Base-by-base conservation (phyloP, 2,329 filamentous ascomycete genomes). In the Fusarium lateritium region DNA sequence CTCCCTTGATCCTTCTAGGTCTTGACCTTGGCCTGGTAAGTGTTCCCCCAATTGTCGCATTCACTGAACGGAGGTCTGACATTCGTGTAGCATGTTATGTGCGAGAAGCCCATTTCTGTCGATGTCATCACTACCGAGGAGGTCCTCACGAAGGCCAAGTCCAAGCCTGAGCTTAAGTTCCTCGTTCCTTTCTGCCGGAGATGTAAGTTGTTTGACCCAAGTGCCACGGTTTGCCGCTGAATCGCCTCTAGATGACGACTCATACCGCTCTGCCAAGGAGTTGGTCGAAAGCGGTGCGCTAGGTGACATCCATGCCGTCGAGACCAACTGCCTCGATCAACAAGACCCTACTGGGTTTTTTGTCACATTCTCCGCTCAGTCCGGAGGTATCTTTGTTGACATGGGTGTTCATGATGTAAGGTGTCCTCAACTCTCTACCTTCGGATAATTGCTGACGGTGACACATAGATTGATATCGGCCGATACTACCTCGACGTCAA, bases 371-470 rank as follows among this genome's bases (percentile, higher is more conserved):
- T 77, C 76, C 13, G 76, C 69, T 50, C 72, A 73, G 52, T 77
- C 76, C 11, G 76, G 76, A 15, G 76, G 76, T 10, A 77, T 78
- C 49, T 78, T 78, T 64, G 62, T 78, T 46, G 76, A 78, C 57
- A 74, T 77, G 56, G 75, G 76, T 31, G 70, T 77, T 40, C 76
- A 78, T 54, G 72, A 73, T 19, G 73, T 76, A 59, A 43, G 65
- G 28, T 11, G 5, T 17, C 14, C 24, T 28, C 42, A n/a, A 22
- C 33, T 45, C n/a, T 10, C 3, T 13, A 36, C 4, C 21, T 49
- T 28, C 13, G 2, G 6, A 2, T 22, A 28, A 31, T 47, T 24
- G 13, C 54, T 62, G 13, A 62, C 42, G 17, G 6, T 42, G 8
- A 42, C 19, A 19, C 28, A 13, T 11, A 73, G 70, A 72, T 73